Evolutionary conservation across 805 yeast species (phyloP), one percentile per base, ranked within the genome.

Genomic region (Wickerhamia fluorescens): DNA sequence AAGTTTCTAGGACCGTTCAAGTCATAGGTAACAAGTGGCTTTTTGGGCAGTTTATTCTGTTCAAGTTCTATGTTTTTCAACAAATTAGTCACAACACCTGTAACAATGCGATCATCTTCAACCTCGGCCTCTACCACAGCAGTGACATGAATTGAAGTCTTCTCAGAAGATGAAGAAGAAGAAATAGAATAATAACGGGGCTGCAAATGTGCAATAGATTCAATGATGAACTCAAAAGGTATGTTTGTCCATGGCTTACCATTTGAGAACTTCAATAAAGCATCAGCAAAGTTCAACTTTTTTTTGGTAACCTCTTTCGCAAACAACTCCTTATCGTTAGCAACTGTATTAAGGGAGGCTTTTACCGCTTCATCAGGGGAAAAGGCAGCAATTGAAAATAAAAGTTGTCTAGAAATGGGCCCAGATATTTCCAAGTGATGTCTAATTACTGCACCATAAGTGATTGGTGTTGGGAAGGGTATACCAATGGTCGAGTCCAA

Each of bases 101-200:
- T 68, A 24, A 80, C 69, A n/a, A 42, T 27, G 15, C 41, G 55
- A 18, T 40, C 49, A 11, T 41, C 42, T 14, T 28, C 24, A 5
- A 42, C 37, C 30, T 67, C 70, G 27, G 77, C 72, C 62, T 92
- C 97, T 24, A 89, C 96, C 29, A 88, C 94, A 3, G 96, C 95
- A 12, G 97, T 92, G 35, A 88, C 68, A 42, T 85, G 86, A 34
- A 88, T 70, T 12, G 71, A 68, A 29, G 77, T 69, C 52, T 85
- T 85, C 47, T 85, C 92, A 33, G 76, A 68, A 30, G 75, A 56
- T 1, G 94, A 78, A 4, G 96, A 85, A 1, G 96, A 88, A 2
- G 96, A 88, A 42, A 89, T 89, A 14, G 97, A 89, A 60, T 89
- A 89, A 62, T 86, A 89, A 56, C 98, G 88, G 23, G 96, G 95